A percentile compares a stretch with the other conserved stretches of the same genome.
These are phyloP conservation scores for Ilyonectria sp. DNA, from an alignment of 2,329 filamentous ascomycete species.

Conservation along the genomic window DNA sequence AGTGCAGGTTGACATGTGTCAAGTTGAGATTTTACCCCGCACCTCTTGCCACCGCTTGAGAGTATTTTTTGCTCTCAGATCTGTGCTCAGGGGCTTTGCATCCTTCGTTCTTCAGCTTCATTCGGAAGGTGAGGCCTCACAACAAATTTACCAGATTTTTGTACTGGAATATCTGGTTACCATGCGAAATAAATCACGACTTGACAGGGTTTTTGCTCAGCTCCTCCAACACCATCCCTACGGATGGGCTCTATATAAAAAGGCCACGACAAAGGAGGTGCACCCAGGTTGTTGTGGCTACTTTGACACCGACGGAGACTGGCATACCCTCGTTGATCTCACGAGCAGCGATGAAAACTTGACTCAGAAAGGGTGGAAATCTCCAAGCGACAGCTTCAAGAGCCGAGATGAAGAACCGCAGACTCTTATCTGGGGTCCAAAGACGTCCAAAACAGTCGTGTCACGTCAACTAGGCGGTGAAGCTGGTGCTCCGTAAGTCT, in stretches of 20 bases:
- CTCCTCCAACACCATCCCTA: constrained; percentile 1
- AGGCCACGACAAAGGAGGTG: background rate
- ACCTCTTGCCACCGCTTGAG: no score
- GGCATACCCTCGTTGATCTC: constrained; percentile 2
- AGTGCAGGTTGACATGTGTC: no score
- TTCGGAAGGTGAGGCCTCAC: background rate
- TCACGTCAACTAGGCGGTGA: background rate
- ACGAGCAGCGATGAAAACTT: background rate
- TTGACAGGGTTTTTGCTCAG: constrained; percentile 4
- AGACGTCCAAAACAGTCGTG: background rate
- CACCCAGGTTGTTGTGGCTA: background rate
- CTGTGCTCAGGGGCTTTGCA: background rate
- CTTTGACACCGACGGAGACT: constrained; percentile 4
- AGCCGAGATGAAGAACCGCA: background rate
- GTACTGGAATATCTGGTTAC: background rate
- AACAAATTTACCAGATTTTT: background rate
- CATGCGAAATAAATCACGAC: background rate
- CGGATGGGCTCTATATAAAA: constrained; percentile 8
- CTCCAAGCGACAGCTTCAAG: background rate
- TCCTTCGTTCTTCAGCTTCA: background rate
- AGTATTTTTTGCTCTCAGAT: no score
- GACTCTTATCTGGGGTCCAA: background rate
- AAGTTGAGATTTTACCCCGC: no score
- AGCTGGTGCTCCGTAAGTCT: background rate
- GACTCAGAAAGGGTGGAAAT: background rate